Conservation (phyloP, 2,329 filamentous ascomycete genomes). For the Amesomyces nigricolor region DNA sequence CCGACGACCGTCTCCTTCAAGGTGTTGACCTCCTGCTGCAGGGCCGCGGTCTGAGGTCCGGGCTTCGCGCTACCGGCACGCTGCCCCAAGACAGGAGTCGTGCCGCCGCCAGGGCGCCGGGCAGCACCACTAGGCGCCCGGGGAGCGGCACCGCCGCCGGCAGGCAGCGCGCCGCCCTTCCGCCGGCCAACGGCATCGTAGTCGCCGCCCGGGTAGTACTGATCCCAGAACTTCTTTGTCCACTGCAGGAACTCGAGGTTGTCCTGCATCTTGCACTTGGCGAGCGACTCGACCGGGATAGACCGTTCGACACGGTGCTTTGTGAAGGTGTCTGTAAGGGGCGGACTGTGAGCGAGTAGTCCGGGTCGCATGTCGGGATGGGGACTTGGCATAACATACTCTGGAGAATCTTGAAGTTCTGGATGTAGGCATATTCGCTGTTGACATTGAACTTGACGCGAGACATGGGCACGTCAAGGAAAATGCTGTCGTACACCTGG, state of each 20-base stretch:
- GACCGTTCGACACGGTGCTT: conserved; percentile 85
- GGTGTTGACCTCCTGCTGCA: conserved; percentile 79
- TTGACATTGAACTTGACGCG: conserved; percentile 98
- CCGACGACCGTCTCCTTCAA: conserved; percentile 95
- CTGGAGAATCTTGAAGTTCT: conserved; percentile 97
- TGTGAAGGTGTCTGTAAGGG: conserved; percentile 64
- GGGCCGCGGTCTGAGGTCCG: conserved; percentile 53
- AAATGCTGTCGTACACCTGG: conserved; percentile 98
- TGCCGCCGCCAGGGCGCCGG: conserved; percentile 45
- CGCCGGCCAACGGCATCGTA: conserved; percentile 86
- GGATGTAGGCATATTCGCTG: conserved; percentile 92
- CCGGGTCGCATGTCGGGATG: conserved; percentile 8
- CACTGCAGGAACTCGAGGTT: conserved; percentile 99
- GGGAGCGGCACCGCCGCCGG: conserved; percentile 41
- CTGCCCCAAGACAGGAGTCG: conserved; percentile 54
- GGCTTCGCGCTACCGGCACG: conserved; percentile 42
- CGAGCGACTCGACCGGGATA: conserved; percentile 78
- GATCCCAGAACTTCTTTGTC: conserved; percentile 95
- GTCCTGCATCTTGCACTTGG: conserved; percentile 99
- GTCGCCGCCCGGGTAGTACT: conserved; percentile 94
- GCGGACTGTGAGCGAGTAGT: conserved; percentile 3
- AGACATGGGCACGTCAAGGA: conserved; percentile 88
- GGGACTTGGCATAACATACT: conserved; percentile 52
- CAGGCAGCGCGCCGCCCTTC: conserved; percentile 65
- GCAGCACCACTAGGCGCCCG: conserved; percentile 27